A percentile compares a stretch with the other conserved stretches of the same genome.
These are phyloP conservation scores for Penicillium maclennaniae DNA, from an alignment of 495 filamentous ascomycete genomes.

Conservation along the genomic window DNA sequence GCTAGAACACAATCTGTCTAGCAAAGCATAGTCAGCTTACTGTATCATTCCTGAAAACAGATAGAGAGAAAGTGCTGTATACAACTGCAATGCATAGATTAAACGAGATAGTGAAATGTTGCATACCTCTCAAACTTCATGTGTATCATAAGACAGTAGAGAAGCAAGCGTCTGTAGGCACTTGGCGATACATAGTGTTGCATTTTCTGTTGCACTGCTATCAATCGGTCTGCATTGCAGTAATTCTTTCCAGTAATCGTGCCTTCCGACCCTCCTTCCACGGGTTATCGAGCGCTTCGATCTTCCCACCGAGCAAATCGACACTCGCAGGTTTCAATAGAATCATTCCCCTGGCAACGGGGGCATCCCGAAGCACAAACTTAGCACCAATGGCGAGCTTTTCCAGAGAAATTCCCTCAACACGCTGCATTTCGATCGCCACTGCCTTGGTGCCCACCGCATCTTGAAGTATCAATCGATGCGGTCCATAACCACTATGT, in stretches of 20 bases:
- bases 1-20: constrained; percentile 29
- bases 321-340: constrained; percentile 64
- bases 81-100: neutral
- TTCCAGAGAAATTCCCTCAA: constrained; percentile 61
- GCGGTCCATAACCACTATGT: constrained; percentile 52
- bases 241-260: constrained; percentile 59
- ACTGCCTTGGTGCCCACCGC: constrained; percentile 62
- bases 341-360: constrained; percentile 72
- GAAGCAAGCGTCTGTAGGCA: neutral
- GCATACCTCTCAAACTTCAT: constrained; percentile 6
- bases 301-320: constrained; percentile 76
- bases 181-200: neutral
- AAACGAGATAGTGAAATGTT: neutral
- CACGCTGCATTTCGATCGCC: constrained; percentile 65
- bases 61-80: neutral
- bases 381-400: constrained; percentile 77
- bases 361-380: constrained; percentile 61
- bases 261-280: constrained; percentile 75
- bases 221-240: constrained; percentile 16
- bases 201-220: neutral
- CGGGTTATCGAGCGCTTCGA: constrained; percentile 70
- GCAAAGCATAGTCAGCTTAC: constrained; percentile 10
- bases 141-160: neutral
- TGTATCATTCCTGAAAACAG: neutral
- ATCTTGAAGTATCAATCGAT: constrained; percentile 83